Conservation (phyloP, 805 yeast genomes). For the Metschnikowia henanensis region DNA sequence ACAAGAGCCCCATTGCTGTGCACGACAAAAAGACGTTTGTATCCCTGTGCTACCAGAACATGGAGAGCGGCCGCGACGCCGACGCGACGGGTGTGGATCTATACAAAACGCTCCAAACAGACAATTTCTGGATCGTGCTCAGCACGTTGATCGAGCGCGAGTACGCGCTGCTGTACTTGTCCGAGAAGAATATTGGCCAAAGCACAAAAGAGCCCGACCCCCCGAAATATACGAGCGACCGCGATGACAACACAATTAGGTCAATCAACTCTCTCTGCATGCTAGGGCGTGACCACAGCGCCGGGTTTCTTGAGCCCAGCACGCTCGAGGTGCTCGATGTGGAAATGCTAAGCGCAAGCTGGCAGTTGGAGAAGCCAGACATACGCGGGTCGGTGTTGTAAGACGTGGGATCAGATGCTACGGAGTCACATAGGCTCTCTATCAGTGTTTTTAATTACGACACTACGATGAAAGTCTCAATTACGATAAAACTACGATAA, state of each 20-base stretch:
- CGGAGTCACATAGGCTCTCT: too few species aligned
- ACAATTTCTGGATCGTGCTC: conserved; percentile 19
- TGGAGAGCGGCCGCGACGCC: conserved; percentile 10
- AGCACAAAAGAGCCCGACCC: not conserved
- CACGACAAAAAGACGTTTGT: conserved; percentile 3
- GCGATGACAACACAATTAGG: not conserved
- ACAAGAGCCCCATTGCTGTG: conserved; percentile 4
- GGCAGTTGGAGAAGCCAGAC: conserved; percentile 13
- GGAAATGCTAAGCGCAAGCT: conserved; percentile 12
- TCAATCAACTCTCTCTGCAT: conserved; percentile 1
- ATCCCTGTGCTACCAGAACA: conserved; percentile 11
- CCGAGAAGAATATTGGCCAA: not conserved
- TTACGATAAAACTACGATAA: too few species aligned
- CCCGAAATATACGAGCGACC: not conserved
- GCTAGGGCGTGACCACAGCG: conserved; percentile 1
- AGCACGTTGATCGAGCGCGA: conserved; percentile 15
- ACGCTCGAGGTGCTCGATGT: conserved; percentile 13
- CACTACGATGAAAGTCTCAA: too few species aligned
- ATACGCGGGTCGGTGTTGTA: not conserved
- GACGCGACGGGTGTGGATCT: conserved; percentile 14
- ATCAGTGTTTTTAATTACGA: too few species aligned
- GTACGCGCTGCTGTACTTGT: conserved; percentile 9
- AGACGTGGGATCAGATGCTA: too few species aligned
- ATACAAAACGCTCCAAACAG: conserved; percentile 19
- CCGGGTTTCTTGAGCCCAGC: conserved; percentile 3